Evolutionary conservation across 2,329 filamentous ascomycete genomes (phyloP), one percentile per base, ranked within the genome.

Genomic region (Lachnum nothofagi): DNA sequence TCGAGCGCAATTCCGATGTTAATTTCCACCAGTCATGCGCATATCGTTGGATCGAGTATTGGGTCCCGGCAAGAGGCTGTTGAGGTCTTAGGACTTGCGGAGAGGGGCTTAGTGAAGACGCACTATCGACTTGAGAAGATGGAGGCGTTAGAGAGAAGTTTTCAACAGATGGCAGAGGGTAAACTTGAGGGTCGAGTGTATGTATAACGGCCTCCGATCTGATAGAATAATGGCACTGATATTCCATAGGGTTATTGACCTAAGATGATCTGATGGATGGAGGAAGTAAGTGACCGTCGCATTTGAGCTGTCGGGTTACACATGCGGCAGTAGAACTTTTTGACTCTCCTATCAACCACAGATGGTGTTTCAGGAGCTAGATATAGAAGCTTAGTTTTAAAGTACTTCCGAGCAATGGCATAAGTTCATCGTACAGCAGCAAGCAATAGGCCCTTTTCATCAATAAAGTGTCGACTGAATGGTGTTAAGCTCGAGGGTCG

Each of bases 51-150:
- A 6, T 71, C 68, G 7, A 68, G 69, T 1, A 72, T 77, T 5
- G 75, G 75, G 0, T 75, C 70, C 43, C 65, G 70, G 31, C 63
- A 64, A 43, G 74, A 78, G 22, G 73, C 73, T 3, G 67, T 70
- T 46, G 71, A 74, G 58, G 66, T 66, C 4, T 48, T 75, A 55
- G 65, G 72, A 3, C 68, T 74, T 60, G 71, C 69, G 5, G 65
- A 66, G 6, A 63, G 70, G n/a, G 31, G 31, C 5, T 14, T 34
- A 5, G 31, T 34, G 31, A 34, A 34, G n/a, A 34, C 31, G n/a
- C 31, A 34, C n/a, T 34, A 8, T 16, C 8, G 31, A 16, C 8
- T 16, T 34, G 31, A 34, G n/a, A 34, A 16, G n/a, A 8, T 34
- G 31, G 31, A 34, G 7, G 31, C 9, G 5, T 16, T 34, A 9